A percentile compares a stretch with the other conserved stretches of the same genome.
Conservation (phyloP, 192 early-diverging fungal species). For the Coemansia sp. region DNA sequence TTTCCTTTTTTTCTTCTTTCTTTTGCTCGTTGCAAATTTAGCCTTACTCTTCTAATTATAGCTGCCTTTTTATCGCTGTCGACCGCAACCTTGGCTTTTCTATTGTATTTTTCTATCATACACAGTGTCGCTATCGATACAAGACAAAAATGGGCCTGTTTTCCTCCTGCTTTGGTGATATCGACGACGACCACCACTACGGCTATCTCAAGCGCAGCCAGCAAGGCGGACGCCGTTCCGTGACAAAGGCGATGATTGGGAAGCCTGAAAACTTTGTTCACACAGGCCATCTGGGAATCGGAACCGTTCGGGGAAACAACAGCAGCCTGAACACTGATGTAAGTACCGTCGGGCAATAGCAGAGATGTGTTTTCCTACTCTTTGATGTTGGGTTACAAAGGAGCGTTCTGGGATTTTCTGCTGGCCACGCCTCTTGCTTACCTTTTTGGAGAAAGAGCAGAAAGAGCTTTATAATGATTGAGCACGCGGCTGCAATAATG, state of each 20-base stretch:
- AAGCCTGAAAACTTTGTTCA: slow-evolving; percentile 55
- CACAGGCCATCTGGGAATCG: slow-evolving; percentile 53
- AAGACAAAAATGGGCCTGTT: slow-evolving; percentile 43
- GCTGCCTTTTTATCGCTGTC: neutral
- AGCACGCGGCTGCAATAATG: slow-evolving; percentile 2
- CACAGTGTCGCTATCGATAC: neutral
- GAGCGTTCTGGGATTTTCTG: too few species aligned
- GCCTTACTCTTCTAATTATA: neutral
- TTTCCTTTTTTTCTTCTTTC: slow-evolving; percentile 11
- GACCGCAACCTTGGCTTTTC: neutral
- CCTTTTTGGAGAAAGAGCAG: neutral
- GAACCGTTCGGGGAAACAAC: slow-evolving; percentile 30
- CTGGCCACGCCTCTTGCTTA: neutral
- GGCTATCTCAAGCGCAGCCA: slow-evolving; percentile 4
- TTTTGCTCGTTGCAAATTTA: neutral
- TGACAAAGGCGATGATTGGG: slow-evolving; percentile 55
- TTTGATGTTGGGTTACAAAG: too few species aligned
- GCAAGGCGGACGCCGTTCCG: slow-evolving; percentile 14
- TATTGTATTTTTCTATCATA: neutral
- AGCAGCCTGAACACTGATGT: slow-evolving; percentile 35
- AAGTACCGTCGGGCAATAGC: slow-evolving; percentile 22
- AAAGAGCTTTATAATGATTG: neutral
- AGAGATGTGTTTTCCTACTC: neutral
- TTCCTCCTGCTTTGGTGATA: slow-evolving; percentile 51
- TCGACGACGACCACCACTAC: slow-evolving; percentile 13